A percentile compares a stretch with the other conserved stretches of the same genome.
Conservation (phyloP, 352 stramenopile genomes). For the Thalassiosira mediterranea region DNA sequence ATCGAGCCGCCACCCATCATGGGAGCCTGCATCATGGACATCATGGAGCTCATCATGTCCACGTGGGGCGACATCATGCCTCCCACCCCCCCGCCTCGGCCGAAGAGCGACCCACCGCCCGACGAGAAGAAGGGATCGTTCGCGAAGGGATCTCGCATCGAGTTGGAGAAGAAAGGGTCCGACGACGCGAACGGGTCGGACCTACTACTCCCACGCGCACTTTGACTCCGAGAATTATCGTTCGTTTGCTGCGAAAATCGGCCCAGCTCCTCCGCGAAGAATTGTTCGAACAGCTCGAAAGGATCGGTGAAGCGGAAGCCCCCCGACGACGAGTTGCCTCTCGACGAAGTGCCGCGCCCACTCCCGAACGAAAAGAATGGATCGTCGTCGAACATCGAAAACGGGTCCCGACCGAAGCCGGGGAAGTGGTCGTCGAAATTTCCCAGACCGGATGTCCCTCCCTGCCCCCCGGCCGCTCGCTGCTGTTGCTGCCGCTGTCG, state of each 20-base stretch:
- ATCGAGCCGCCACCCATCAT: constrained; percentile 20
- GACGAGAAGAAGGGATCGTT: constrained; percentile 59
- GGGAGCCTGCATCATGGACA: constrained; percentile 56
- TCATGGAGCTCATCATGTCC: constrained; percentile 54
- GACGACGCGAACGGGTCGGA: neutral
- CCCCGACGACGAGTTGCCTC: constrained; percentile 8
- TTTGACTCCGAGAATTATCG: neutral
- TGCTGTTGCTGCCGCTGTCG: constrained; percentile 1
- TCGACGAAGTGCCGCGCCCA: neutral
- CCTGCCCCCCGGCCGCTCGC: neutral
- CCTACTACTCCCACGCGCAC: neutral
- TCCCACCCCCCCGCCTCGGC: constrained; percentile 25
- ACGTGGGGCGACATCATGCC: constrained; percentile 55
- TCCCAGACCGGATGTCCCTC: neutral
- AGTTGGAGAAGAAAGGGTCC: constrained; percentile 33
- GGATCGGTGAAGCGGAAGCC: constrained; percentile 51
- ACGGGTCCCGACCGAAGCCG: constrained; percentile 47
- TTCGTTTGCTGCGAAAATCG: neutral
- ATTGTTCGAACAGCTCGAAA: constrained; percentile 55
- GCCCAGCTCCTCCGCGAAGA: constrained; percentile 46
- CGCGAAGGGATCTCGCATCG: constrained; percentile 13
- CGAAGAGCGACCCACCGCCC: constrained; percentile 23
- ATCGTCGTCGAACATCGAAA: constrained; percentile 44
- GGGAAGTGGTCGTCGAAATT: neutral
- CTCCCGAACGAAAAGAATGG: constrained; percentile 49